Percentiles rank a stretch among this genome's conserved stretches.
Conservation (phyloP, 1,139 yeast genomes). For the Debaryomyces psychrophilus region DNA sequence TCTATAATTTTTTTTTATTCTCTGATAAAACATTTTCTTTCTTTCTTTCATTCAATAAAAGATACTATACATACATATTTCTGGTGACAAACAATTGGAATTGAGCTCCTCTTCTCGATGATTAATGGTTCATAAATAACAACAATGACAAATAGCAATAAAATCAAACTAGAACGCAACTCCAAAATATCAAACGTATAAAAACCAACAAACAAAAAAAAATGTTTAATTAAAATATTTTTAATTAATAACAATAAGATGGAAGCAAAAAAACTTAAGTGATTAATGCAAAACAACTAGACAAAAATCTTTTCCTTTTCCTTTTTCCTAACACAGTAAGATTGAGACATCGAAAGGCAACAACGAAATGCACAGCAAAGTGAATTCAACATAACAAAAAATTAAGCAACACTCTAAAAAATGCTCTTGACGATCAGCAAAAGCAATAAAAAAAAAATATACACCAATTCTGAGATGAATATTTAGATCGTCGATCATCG, state of each 20-base stretch:
- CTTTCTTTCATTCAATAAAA: constrained; percentile 8
- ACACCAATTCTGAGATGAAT: neutral
- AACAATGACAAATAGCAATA: constrained; percentile 5
- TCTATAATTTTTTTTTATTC: constrained; percentile 22
- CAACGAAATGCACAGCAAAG: constrained; percentile 21
- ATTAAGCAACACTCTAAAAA: constrained; percentile 7
- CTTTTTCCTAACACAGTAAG: constrained; percentile 22
- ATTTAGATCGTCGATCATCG: neutral
- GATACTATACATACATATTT: constrained; percentile 9
- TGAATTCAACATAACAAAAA: constrained; percentile 11
- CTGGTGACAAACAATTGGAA: constrained; percentile 9
- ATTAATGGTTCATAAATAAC: constrained; percentile 8
- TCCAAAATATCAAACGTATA: constrained; percentile 15
- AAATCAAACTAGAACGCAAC: constrained; percentile 12
- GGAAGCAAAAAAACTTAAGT: constrained; percentile 18
- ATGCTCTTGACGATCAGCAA: constrained; percentile 5
- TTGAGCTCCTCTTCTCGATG: constrained; percentile 9
- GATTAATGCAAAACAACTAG: constrained; percentile 26
- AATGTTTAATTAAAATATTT: constrained; percentile 11
- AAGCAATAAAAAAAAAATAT: constrained; percentile 14
- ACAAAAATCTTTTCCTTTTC: constrained; percentile 25
- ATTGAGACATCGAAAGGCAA: constrained; percentile 35
- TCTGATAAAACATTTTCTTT: constrained; percentile 9
- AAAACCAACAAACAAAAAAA: constrained; percentile 15
- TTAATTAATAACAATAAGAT: constrained; percentile 16